These are phyloP conservation scores for Cladophialophora carrionii DNA, from an alignment of 2,329 filamentous ascomycete genomes.

Conservation along the genomic window DNA sequence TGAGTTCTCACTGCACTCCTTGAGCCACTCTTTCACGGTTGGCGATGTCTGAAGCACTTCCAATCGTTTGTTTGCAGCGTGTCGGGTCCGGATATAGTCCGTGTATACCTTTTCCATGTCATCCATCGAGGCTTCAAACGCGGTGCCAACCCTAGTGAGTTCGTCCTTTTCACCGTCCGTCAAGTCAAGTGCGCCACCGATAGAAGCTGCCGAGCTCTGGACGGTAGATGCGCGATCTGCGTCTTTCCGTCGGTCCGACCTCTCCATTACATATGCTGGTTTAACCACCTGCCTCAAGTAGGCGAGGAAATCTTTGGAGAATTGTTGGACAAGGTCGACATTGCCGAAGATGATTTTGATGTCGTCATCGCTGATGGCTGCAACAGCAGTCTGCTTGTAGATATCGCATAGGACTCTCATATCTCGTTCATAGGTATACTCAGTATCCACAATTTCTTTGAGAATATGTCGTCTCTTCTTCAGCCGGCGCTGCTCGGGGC, in stretches of 20 bases:
- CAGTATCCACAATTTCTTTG: constrained; percentile 90
- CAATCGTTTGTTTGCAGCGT: constrained; percentile 65
- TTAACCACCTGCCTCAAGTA: constrained; percentile 78
- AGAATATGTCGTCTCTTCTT: constrained; percentile 81
- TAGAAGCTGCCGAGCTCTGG: constrained; percentile 51
- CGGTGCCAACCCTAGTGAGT: constrained; percentile 61
- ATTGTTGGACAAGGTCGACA: constrained; percentile 83
- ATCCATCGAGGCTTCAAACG: constrained; percentile 59
- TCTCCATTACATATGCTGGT: constrained; percentile 73
- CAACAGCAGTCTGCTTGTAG: constrained; percentile 88
- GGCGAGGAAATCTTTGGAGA: constrained; percentile 78
- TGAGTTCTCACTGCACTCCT: constrained; percentile 88
- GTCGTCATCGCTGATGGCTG: constrained; percentile 78
- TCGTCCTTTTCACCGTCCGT: constrained; percentile 61
- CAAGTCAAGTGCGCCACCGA: constrained; percentile 42
- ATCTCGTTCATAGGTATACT: constrained; percentile 86
- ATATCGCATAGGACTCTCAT: constrained; percentile 98
- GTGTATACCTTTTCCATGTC: constrained; percentile 68
- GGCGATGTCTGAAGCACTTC: constrained; percentile 59
- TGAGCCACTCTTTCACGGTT: constrained; percentile 77
- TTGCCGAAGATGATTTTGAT: constrained; percentile 92
- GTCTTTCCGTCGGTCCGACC: constrained; percentile 57
- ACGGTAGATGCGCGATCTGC: constrained; percentile 54
- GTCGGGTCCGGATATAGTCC: constrained; percentile 67
- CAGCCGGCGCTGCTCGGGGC: constrained; percentile 68